Percentiles rank a stretch among this genome's conserved stretches.
Evolutionary conservation across 768 basidiomycete species (phyloP).

Genomic region (Agrocybe pediades): DNA sequence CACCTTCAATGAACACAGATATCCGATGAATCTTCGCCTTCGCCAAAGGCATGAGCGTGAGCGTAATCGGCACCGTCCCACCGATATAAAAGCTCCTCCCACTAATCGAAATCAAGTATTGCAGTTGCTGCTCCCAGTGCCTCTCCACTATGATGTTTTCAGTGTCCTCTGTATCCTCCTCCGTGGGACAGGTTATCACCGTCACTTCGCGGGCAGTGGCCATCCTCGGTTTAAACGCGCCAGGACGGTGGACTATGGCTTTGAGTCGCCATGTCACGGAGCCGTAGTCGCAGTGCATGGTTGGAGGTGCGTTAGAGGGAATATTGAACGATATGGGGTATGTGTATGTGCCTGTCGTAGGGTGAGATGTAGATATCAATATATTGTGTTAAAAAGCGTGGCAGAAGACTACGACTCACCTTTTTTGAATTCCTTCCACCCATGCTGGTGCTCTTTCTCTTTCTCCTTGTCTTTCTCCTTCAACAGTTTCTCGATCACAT

Average conservation of each 20-base stretch:
- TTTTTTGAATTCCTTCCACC: constrained; percentile 89
- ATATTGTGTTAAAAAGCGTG: neutral
- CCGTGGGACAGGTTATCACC: constrained; percentile 74
- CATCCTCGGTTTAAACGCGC: constrained; percentile 75
- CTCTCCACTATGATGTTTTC: constrained; percentile 83
- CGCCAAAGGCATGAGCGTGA: constrained; percentile 81
- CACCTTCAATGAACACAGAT: constrained; percentile 80
- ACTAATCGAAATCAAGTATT: constrained; percentile 75
- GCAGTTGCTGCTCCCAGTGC: constrained; percentile 88
- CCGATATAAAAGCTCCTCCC: constrained; percentile 84
- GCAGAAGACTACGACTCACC: constrained; percentile 47
- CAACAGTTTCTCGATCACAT: constrained; percentile 40
- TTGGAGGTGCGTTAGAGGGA: constrained; percentile 78
- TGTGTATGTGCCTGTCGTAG: constrained; percentile 74
- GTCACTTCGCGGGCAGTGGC: constrained; percentile 69
- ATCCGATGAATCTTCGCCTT: constrained; percentile 84
- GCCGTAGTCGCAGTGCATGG: constrained; percentile 73
- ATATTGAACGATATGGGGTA: constrained; percentile 93
- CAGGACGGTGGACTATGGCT: constrained; percentile 82
- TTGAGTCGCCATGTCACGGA: constrained; percentile 78
- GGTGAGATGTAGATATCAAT: neutral
- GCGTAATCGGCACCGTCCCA: constrained; percentile 73
- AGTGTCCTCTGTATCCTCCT: constrained; percentile 84
- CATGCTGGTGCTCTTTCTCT: constrained; percentile 44
- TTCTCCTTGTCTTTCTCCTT: constrained; percentile 20